Conservation (phyloP, 2,329 filamentous ascomycete genomes). For the Clarireedia monteithiana region DNA sequence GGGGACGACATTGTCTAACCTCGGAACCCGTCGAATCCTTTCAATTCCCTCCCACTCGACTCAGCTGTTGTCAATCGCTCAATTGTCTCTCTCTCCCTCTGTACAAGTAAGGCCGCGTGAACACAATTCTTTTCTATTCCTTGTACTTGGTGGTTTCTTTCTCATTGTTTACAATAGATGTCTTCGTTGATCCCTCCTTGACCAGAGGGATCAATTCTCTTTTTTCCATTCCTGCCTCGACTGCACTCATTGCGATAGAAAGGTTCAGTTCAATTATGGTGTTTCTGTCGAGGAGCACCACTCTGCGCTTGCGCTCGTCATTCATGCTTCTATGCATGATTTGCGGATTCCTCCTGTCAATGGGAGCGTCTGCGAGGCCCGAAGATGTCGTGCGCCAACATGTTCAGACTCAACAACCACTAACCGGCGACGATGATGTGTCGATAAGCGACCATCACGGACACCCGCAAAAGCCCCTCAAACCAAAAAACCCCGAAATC, state of each 20-base stretch:
- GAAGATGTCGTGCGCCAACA: background rate
- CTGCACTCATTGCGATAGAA: background rate
- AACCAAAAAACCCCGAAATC: constrained; percentile 6
- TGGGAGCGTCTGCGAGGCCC: background rate
- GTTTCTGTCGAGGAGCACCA: background rate
- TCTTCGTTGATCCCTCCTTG: background rate
- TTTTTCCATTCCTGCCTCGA: background rate
- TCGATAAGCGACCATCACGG: background rate
- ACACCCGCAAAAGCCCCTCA: background rate
- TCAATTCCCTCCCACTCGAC: background rate
- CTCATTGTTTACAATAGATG: background rate
- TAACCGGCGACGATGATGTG: background rate
- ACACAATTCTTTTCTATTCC: background rate
- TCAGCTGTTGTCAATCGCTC: background rate
- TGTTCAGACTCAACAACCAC: constrained; percentile 2
- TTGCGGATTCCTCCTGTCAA: background rate
- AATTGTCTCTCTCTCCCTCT: background rate
- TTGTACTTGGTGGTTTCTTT: background rate
- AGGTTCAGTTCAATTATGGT: background rate
- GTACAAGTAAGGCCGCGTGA: background rate
- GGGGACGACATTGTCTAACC: background rate
- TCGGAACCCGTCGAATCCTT: background rate
- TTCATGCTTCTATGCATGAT: background rate
- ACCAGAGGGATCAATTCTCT: background rate
- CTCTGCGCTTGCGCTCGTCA: background rate